phyloP scores from a whole-genome alignment of 2,329 filamentous ascomycete species.

The Diaporthe sp. region DNA sequence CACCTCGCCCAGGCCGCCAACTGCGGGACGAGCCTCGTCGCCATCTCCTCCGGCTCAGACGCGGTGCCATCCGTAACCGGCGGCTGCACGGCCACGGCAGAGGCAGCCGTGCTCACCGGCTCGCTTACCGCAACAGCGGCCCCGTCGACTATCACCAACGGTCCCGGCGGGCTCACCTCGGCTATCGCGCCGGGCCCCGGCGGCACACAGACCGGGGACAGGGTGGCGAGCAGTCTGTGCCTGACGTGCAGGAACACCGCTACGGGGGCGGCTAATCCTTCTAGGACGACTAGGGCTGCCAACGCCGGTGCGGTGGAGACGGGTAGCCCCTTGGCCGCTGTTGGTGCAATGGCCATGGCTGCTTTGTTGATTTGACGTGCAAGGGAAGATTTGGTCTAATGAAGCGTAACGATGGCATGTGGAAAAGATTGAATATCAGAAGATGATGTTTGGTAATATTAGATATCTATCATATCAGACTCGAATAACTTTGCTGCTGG shows the following conservation, averaged over 20 bases:
- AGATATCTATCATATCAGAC: too few species aligned
- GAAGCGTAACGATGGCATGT: too few species aligned
- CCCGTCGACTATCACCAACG: constrained; percentile 17
- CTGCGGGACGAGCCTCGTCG: constrained; percentile 28
- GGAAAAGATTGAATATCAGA: too few species aligned
- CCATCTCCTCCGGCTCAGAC: constrained; percentile 20
- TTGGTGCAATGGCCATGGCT: constrained; percentile 6
- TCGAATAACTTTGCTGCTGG: too few species aligned
- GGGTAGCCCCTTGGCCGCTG: neutral
- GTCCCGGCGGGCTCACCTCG: neutral
- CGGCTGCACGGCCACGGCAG: constrained; percentile 8
- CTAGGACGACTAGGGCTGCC: neutral
- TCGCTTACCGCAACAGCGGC: constrained; percentile 1
- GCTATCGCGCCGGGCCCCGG: neutral
- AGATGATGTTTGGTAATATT: neutral
- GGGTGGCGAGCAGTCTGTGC: constrained; percentile 15
- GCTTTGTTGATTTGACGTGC: constrained; percentile 1
- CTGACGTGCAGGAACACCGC: constrained; percentile 6
- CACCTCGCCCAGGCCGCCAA: constrained; percentile 34
- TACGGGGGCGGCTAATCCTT: neutral
- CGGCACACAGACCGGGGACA: neutral
- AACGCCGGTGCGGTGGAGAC: neutral
- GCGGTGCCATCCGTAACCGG: constrained; percentile 30
- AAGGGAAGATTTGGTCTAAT: neutral
- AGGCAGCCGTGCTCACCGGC: neutral